Evolutionary conservation across 805 yeast genomes (phyloP).

Genomic region (Nakazawaea populi): DNA sequence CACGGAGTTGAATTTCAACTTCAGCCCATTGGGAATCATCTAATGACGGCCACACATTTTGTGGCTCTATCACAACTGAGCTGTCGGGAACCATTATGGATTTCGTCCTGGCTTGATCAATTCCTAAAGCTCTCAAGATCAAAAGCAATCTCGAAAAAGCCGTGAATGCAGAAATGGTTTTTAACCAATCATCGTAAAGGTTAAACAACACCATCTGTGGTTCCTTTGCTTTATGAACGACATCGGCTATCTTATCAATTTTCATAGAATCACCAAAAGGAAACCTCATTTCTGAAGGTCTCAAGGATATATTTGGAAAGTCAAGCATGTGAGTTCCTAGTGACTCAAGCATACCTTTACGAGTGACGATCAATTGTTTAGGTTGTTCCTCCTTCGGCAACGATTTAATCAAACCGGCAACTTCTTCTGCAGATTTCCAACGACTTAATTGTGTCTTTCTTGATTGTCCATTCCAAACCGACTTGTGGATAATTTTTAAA

Average conservation of each 20-base stretch:
- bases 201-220: conserved; percentile 91
- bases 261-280: conserved; percentile 87
- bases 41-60: conserved; percentile 93
- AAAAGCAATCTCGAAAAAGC: conserved; percentile 87
- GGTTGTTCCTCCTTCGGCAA: conserved; percentile 94
- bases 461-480: conserved; percentile 96
- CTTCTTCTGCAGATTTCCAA: conserved; percentile 98
- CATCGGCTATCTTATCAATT: conserved; percentile 70
- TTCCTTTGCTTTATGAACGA: conserved; percentile 81
- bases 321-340: conserved; percentile 95
- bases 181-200: conserved; percentile 92
- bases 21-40: conserved; percentile 87
- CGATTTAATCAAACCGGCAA: conserved; percentile 83
- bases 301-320: conserved; percentile 84
- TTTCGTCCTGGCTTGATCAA: conserved; percentile 72
- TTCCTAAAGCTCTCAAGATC: conserved; percentile 74
- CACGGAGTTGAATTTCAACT: conserved; percentile 83
- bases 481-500: conserved; percentile 84
- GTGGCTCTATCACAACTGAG: conserved; percentile 59
- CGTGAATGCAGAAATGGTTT: conserved; percentile 76
- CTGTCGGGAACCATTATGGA: conserved; percentile 72
- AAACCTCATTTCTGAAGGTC: conserved; percentile 82
- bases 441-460: conserved; percentile 89
- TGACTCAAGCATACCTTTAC: conserved; percentile 91
- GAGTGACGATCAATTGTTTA: conserved; percentile 80